Conservation (phyloP, 179 eudicot species). For the Kewa caespitosa region DNA sequence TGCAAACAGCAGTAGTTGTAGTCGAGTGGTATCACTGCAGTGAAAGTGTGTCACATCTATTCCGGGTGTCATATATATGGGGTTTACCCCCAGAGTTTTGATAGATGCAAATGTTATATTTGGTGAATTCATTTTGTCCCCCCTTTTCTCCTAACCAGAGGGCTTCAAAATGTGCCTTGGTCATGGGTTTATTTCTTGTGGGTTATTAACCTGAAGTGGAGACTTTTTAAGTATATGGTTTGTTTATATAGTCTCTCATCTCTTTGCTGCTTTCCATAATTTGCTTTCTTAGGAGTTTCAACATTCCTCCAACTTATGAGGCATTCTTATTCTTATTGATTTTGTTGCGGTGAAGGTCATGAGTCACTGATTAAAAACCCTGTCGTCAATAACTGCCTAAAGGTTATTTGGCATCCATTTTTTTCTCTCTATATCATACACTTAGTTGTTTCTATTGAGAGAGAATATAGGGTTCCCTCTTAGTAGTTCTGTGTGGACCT, state of each 20-base stretch:
- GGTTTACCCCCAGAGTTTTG: conserved; percentile 29
- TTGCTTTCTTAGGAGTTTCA: background rate
- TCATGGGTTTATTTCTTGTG: conserved; percentile 16
- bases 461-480: no score
- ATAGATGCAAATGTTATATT: conserved; percentile 26
- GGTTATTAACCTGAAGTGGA: background rate
- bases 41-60: background rate
- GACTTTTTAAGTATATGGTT: conserved; percentile 15
- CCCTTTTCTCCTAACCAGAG: background rate
- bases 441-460: no score
- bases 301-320: background rate
- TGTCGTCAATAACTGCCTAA: no score
- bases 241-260: conserved; percentile 22
- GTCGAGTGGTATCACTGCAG: conserved; percentile 5
- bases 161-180: conserved; percentile 24
- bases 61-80: background rate
- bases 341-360: no score
- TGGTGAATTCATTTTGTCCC: conserved; percentile 25
- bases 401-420: no score
- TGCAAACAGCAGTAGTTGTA: conserved; percentile 59
- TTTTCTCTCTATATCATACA: no score
- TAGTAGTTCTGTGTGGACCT: no score
- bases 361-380: no score
- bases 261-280: background rate
- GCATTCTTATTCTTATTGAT: no score